Base-by-base conservation (phyloP, 306 rosid genomes). In the Pueraria montana region DNA sequence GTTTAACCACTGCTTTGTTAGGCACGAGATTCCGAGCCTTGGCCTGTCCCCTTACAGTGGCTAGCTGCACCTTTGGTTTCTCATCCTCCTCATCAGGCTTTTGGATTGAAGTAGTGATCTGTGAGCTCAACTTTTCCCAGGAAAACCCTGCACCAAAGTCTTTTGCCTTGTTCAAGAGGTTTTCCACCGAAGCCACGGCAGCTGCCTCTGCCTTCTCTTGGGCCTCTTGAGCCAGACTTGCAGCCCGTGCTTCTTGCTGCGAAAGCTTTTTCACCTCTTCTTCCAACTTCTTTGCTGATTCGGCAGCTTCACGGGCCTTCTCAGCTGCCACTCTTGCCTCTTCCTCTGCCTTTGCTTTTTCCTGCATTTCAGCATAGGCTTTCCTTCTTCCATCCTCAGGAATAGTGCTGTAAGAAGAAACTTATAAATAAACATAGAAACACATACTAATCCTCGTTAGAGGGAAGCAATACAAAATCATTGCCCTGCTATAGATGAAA, bases 371-470 rank as follows among this genome's bases (percentile, higher is more conserved):
- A 21, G 94, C 92, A 32, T 96, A 92, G 68, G 92, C 94, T 84
- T 89, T 86, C 76, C 99, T 92, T 84, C 99, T 92, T 43, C 97
- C 93, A 81, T 96, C 99, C 88, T 86, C 95, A 3, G 97, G 96
- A 77, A 96, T 92, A 80, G 86, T 46, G 85, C 99, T 96, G 83
- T 17, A 83, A n/a, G n/a, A 66, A 21, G 30, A 85, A 68, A 70
- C 71, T 62, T 43, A n/a, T 18, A 65, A 65, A 46, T 76, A 55
- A 27, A 3, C 32, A 79, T 58, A 73, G 24, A 45, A 49, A 46
- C 12, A 68, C 0, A 12, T 40, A 23, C 26, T 9, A 23, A 56
- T 76, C 62, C 21, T 75, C 56, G 43, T 38, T 49, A 63, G 69
- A 71, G 24, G 76, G 12, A 20, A 83, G 63, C 72, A 64, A 73